phyloP scores from a whole-genome alignment of 2,329 filamentous ascomycete species.

The Paecilomyces variotii region DNA sequence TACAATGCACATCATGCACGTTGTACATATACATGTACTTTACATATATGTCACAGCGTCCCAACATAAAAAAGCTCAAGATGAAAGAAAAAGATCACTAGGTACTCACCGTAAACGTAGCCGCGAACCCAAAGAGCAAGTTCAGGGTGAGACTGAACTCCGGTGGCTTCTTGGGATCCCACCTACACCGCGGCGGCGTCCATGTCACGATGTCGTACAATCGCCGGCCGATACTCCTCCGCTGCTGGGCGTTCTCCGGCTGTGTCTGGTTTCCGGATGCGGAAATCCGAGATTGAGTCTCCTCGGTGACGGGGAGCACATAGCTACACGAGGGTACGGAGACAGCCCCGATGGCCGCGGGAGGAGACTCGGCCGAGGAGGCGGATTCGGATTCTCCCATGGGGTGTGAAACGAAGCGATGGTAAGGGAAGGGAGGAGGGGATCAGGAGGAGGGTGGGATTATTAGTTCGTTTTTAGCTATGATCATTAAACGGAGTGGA shows the following conservation, averaged over 20 bases:
- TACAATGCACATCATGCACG: neutral
- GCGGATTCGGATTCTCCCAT: neutral
- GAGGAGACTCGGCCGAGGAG: neutral
- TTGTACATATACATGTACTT: neutral
- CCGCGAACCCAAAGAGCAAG: conserved; percentile 55
- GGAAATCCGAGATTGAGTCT: neutral
- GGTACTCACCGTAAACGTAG: conserved; percentile 19
- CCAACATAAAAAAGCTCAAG: neutral
- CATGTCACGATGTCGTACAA: conserved; percentile 38
- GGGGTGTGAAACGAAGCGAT: neutral
- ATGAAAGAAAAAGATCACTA: neutral
- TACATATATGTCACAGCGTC: neutral
- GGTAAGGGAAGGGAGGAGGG: neutral
- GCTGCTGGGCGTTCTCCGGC: neutral
- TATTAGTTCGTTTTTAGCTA: neutral
- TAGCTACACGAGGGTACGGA: neutral
- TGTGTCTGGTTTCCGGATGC: neutral
- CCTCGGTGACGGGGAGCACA: neutral
- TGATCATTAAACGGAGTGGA: neutral
- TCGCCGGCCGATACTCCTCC: neutral
- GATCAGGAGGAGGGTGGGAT: neutral
- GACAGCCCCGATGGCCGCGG: neutral
- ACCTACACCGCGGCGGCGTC: conserved; percentile 60
- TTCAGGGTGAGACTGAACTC: conserved; percentile 62
- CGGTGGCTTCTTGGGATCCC: conserved; percentile 57